A percentile compares a stretch with the other conserved stretches of the same genome.
phyloP scores from a whole-genome alignment of 2,329 filamentous ascomycete species.

The Orbilia brochopaga region DNA sequence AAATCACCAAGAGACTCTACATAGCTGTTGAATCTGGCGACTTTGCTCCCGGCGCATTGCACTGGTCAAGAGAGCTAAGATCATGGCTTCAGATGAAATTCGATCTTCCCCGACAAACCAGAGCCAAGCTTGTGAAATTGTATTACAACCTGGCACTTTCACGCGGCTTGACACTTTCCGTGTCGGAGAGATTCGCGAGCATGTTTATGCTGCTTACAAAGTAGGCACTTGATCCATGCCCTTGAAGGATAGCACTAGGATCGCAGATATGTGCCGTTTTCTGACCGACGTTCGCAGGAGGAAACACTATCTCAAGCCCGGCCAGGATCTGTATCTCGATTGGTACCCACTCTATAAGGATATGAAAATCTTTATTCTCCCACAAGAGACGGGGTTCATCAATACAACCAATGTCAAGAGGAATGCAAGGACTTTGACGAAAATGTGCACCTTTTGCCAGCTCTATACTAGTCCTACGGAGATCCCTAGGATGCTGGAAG shows the following conservation, averaged over 20 bases:
- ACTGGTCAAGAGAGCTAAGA: constrained; percentile 96
- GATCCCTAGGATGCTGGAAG: constrained; percentile 78
- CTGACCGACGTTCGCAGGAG: constrained; percentile 65
- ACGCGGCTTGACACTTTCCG: constrained; percentile 80
- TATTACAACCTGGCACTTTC: constrained; percentile 94
- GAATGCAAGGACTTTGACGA: constrained; percentile 76
- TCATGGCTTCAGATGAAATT: constrained; percentile 98
- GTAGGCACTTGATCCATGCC: constrained; percentile 62
- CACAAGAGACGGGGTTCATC: constrained; percentile 74
- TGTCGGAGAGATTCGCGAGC: constrained; percentile 88
- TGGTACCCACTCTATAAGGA: constrained; percentile 94
- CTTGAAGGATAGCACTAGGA: constrained; percentile 13
- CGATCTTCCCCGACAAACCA: constrained; percentile 83
- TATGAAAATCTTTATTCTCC: constrained; percentile 86
- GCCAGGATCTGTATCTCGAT: constrained; percentile 86
- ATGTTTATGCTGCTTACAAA: constrained; percentile 97
- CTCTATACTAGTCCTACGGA: constrained; percentile 90
- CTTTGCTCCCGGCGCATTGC: constrained; percentile 88
- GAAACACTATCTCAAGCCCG: constrained; percentile 91
- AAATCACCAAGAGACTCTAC: constrained; percentile 92
- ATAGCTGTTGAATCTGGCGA: constrained; percentile 90
- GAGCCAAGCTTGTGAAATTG: constrained; percentile 82
- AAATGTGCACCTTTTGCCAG: constrained; percentile 87
- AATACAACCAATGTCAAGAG: constrained; percentile 69
- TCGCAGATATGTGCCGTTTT: constrained; percentile 51